Percentiles rank a stretch among this genome's conserved stretches.
Conservation (phyloP, 169 alveolate genomes). For the Plasmodium falciparum region DNA sequence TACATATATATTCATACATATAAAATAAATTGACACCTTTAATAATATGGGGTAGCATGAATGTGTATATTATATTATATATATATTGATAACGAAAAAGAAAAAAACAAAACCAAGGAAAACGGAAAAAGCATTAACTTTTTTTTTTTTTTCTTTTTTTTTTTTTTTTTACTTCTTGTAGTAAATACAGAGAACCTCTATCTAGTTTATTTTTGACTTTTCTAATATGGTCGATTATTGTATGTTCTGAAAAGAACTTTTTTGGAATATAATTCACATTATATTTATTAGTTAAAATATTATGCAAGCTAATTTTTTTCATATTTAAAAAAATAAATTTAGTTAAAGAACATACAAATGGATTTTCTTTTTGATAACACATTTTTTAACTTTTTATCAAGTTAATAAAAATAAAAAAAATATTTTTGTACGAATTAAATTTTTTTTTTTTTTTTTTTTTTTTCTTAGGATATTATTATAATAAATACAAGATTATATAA, state of each 20-base stretch:
- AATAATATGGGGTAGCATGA: no score
- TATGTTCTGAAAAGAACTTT: conserved; percentile 46
- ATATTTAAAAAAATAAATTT: conserved; percentile 34
- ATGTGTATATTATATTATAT: background rate
- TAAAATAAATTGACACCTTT: no score
- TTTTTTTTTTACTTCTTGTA: conserved; percentile 42
- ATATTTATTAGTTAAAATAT: conserved; percentile 7
- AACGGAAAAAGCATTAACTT: no score
- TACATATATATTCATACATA: no score
- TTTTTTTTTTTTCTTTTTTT: no score
- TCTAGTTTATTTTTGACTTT: conserved; percentile 67
- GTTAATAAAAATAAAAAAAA: background rate
- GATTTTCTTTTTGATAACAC: no score
- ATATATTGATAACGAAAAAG: background rate
- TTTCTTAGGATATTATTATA: no score
- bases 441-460: conserved; percentile 12
- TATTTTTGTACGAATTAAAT: conserved; percentile 34
- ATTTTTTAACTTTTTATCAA: no score
- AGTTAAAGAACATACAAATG: conserved; percentile 3
- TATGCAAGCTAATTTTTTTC: conserved; percentile 6
- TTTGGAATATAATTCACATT: conserved; percentile 9
- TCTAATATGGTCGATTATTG: conserved; percentile 43
- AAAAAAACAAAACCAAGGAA: background rate
- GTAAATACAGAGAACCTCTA: conserved; percentile 68
- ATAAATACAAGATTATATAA: no score